Percentiles rank a stretch among this genome's conserved stretches.
Conservation (phyloP, 306 rosid species). For the Rubus parviflorus region DNA sequence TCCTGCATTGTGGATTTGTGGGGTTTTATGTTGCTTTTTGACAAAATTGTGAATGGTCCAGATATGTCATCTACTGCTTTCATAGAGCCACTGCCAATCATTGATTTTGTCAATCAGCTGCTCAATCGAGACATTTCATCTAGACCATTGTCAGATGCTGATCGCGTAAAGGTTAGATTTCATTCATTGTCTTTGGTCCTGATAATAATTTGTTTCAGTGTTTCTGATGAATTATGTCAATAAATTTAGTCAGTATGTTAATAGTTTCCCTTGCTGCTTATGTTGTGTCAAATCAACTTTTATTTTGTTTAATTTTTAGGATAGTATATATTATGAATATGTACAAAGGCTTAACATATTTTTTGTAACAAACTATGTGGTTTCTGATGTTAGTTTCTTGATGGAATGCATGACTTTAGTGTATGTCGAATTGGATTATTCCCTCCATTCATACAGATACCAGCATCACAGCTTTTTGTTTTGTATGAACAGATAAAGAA, state of each 20-base stretch:
- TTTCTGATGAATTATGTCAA: not conserved
- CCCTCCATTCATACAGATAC: not conserved
- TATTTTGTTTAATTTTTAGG: not conserved
- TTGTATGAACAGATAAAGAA: slow-evolving; percentile 66
- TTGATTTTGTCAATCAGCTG: slow-evolving; percentile 75
- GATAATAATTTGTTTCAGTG: not conserved
- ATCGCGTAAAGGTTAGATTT: slow-evolving; percentile 76
- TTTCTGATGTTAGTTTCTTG: not conserved
- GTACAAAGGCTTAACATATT: no score
- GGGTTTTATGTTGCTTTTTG: slow-evolving; percentile 6
- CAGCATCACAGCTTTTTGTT: not conserved
- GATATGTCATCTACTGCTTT: slow-evolving; percentile 98
- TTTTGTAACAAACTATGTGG: not conserved
- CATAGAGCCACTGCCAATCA: slow-evolving; percentile 91
- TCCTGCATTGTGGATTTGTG: not conserved
- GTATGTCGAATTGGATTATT: not conserved
- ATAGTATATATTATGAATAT: not conserved
- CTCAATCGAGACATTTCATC: slow-evolving; percentile 72
- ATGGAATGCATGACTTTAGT: not conserved
- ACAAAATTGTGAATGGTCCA: slow-evolving; percentile 36
- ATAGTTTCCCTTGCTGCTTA: not conserved
- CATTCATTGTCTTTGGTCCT: not conserved
- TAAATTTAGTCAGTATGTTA: not conserved
- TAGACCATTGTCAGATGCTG: slow-evolving; percentile 90
- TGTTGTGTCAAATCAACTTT: not conserved